Conservation (phyloP, 306 rosid genomes). For the Luffa acutangula region DNA sequence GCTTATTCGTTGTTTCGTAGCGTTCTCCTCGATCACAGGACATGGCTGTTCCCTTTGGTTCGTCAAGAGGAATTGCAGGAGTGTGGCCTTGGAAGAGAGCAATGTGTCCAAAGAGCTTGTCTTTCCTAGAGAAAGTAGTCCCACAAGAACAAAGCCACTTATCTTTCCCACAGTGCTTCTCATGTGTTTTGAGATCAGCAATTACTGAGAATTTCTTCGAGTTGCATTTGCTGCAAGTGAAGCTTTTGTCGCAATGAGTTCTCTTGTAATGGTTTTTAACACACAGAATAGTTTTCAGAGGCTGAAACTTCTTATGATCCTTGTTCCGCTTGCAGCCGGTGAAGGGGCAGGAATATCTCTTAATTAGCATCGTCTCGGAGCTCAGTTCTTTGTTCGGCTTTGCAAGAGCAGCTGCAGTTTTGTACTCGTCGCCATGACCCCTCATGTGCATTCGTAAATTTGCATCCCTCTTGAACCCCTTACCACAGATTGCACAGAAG, state of each 20-base stretch:
- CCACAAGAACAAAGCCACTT: conserved; percentile 99
- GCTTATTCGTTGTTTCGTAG: conserved; percentile 31
- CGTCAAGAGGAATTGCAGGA: conserved; percentile 83
- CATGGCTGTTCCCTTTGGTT: conserved; percentile 30
- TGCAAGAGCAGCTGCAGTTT: conserved; percentile 96
- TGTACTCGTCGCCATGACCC: conserved; percentile 95
- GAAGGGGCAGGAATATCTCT: conserved; percentile 94
- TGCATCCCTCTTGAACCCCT: conserved; percentile 98
- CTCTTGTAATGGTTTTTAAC: conserved; percentile 99
- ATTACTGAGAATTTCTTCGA: conserved; percentile 90
- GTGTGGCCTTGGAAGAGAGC: conserved; percentile 97
- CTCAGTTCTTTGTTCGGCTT: conserved; percentile 67
- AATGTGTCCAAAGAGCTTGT: conserved; percentile 98
- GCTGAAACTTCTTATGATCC: conserved; percentile 89
- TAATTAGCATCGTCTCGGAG: conserved; percentile 53
- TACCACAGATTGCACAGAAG: conserved; percentile 93
- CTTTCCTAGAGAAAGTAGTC: conserved; percentile 99
- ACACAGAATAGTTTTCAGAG: conserved; percentile 88
- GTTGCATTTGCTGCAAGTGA: conserved; percentile 87
- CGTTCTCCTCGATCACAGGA: conserved; percentile 28
- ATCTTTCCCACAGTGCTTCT: conserved; percentile 97
- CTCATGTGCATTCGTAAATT: conserved; percentile 99
- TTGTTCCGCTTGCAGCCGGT: conserved; percentile 94
- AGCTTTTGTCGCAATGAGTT: conserved; percentile 97
- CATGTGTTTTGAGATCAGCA: conserved; percentile 97